phyloP scores from a whole-genome alignment of 108 stramenopile genomes.

The Discostella stelligeroides region DNA sequence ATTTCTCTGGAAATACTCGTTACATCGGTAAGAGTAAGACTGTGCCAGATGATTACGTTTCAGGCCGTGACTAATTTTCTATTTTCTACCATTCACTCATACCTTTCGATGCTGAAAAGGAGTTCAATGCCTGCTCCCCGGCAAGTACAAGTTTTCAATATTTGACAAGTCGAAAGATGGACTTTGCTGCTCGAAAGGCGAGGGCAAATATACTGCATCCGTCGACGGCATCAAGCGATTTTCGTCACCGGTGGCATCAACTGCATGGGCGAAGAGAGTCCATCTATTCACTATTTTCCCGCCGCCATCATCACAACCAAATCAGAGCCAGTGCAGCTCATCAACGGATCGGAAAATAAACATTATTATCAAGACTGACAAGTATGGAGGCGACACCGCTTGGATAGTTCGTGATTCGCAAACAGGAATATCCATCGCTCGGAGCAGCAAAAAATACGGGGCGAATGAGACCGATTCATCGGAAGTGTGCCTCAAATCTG shows the following conservation, averaged over 20 bases:
- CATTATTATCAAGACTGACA: constrained; percentile 22
- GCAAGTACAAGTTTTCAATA: constrained; percentile 11
- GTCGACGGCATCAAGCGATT: constrained; percentile 13
- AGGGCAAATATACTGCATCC: constrained; percentile 10
- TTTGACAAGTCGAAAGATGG: constrained; percentile 30
- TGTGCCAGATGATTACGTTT: no score
- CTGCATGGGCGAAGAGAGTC: constrained; percentile 14
- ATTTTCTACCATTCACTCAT: no score
- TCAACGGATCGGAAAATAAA: constrained; percentile 20
- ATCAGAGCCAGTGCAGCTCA: no score
- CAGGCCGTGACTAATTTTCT: no score
- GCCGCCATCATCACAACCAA: neutral
- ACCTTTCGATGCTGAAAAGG: neutral
- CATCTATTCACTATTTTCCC: constrained; percentile 18
- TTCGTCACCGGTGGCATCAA: constrained; percentile 3
- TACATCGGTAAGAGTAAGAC: neutral
- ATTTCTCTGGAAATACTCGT: constrained; percentile 11
- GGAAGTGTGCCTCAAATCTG: constrained; percentile 17
- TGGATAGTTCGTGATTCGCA: constrained; percentile 15
- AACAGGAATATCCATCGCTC: constrained; percentile 5
- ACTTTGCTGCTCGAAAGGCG: constrained; percentile 17
- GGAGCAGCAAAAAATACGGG: constrained; percentile 14
- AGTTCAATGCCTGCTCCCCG: constrained; percentile 11
- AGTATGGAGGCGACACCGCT: constrained; percentile 11
- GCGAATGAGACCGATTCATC: constrained; percentile 7